These are phyloP conservation scores for Steccherinum ochraceum DNA, from an alignment of 768 basidiomycete species.

Conservation along the genomic window DNA sequence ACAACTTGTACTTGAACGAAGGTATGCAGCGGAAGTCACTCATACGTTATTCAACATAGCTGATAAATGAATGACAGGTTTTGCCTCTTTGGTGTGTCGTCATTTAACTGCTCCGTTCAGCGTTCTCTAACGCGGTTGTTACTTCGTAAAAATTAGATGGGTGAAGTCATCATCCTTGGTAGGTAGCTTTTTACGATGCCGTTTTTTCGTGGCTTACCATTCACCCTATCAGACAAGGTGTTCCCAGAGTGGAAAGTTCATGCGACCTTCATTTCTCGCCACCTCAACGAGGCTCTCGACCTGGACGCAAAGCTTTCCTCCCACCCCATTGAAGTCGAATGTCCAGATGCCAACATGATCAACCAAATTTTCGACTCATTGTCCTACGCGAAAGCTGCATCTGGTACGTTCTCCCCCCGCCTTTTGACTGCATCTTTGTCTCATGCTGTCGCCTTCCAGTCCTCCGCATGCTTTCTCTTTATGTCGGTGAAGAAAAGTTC, in stretches of 20 bases:
- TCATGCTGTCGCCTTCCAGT: no score
- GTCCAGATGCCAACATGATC: conserved; percentile 80
- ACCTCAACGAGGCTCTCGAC: conserved; percentile 69
- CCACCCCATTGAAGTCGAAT: conserved; percentile 90
- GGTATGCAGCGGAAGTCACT: conserved; percentile 34
- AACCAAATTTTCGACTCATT: conserved; percentile 88
- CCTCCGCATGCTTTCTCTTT: conserved; percentile 84
- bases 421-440: not conserved
- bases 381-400: conserved; percentile 81
- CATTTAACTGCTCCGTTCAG: not conserved
- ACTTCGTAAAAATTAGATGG: conserved; percentile 49
- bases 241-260: conserved; percentile 86
- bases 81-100: conserved; percentile 66
- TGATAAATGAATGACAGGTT: conserved; percentile 36
- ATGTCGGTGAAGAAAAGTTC: conserved; percentile 88
- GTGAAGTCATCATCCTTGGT: conserved; percentile 80
- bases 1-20: conserved; percentile 78
- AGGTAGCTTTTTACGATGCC: conserved; percentile 18
- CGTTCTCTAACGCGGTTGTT: no score
- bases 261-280: conserved; percentile 72
- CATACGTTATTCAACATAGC: not conserved
- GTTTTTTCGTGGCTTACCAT: conserved; percentile 8
- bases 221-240: conserved; percentile 21
- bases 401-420: conserved; percentile 36
- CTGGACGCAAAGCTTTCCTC: conserved; percentile 84